Evolutionary conservation across 352 stramenopile species (phyloP).

Genomic region (Pythium diclinum): DNA sequence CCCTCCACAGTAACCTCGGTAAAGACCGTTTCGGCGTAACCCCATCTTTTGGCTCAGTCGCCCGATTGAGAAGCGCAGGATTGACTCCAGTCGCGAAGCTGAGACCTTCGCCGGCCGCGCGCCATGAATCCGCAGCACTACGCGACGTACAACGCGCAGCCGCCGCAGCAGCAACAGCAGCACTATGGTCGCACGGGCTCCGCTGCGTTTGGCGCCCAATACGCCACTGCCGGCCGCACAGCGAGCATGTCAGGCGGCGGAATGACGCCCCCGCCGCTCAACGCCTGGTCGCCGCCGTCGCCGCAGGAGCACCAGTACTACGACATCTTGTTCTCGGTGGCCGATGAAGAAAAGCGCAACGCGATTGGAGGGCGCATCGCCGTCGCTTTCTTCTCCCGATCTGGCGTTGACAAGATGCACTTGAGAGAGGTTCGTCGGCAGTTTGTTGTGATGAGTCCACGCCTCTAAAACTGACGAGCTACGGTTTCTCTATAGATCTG

Average conservation of each 20-base stretch:
- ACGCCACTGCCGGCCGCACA: conserved; percentile 34
- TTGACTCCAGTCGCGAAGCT: background rate
- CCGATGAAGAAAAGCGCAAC: conserved; percentile 82
- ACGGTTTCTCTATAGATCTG: conserved; percentile 48
- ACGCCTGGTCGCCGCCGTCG: conserved; percentile 55
- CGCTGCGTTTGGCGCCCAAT: conserved; percentile 30
- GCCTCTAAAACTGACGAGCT: background rate
- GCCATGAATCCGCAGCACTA: conserved; percentile 58
- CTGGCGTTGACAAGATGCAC: conserved; percentile 84
- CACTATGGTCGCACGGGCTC: conserved; percentile 41
- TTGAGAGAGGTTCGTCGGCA: conserved; percentile 58
- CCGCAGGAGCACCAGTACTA: conserved; percentile 86
- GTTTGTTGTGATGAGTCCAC: background rate
- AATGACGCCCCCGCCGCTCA: conserved; percentile 25
- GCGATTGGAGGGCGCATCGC: conserved; percentile 86
- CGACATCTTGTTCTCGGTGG: conserved; percentile 86
- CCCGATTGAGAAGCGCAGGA: conserved; percentile 3
- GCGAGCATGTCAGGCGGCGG: conserved; percentile 19
- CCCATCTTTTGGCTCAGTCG: conserved; percentile 1
- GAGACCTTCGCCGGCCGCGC: background rate
- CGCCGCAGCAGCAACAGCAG: conserved; percentile 34
- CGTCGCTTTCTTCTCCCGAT: conserved; percentile 92
- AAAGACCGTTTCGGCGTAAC: background rate
- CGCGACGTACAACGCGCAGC: conserved; percentile 38
- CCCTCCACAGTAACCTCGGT: background rate